These are phyloP conservation scores for Trichoderma aggressivum DNA, from an alignment of 2,329 filamentous ascomycete genomes.

Conservation along the genomic window DNA sequence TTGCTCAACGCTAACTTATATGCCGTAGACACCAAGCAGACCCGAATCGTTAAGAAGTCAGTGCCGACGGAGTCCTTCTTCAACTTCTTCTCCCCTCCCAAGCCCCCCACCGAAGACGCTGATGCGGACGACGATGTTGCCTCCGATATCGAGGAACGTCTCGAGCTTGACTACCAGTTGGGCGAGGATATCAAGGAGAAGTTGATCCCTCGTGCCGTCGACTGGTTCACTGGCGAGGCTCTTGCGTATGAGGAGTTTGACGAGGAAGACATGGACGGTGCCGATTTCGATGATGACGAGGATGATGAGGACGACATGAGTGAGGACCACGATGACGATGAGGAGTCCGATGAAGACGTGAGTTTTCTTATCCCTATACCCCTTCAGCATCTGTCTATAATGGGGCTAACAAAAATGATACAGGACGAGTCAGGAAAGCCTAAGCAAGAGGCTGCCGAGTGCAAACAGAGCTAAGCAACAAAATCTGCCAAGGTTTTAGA, in stretches of 20 bases:
- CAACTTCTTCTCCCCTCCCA: slow-evolving; percentile 98
- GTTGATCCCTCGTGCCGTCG: slow-evolving; percentile 94
- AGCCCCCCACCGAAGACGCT: slow-evolving; percentile 70
- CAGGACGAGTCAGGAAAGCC: slow-evolving; percentile 86
- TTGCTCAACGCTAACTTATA: background rate
- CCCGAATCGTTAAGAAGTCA: slow-evolving; percentile 97
- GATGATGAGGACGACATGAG: slow-evolving; percentile 86
- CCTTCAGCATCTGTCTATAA: background rate
- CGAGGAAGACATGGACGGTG: slow-evolving; percentile 75
- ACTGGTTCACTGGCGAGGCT: slow-evolving; percentile 99
- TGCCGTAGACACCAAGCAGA: slow-evolving; percentile 89
- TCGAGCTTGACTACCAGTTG: slow-evolving; percentile 97
- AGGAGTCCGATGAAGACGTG: slow-evolving; percentile 77
- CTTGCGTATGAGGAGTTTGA: slow-evolving; percentile 93
- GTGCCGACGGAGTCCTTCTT: slow-evolving; percentile 98
- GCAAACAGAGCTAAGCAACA: slow-evolving; percentile 77
- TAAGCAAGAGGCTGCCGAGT: slow-evolving; percentile 91
- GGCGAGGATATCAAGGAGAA: slow-evolving; percentile 99
- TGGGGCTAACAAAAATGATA: slow-evolving; percentile 22
- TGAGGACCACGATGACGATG: slow-evolving; percentile 79
- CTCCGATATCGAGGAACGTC: slow-evolving; percentile 91
- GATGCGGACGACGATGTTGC: slow-evolving; percentile 71
- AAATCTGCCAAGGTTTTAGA: background rate
- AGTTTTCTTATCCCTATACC: slow-evolving; percentile 27
- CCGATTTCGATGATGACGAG: slow-evolving; percentile 83